Evolutionary conservation across 352 stramenopile genomes (phyloP).

Genomic region (Pythium aristosporum): DNA sequence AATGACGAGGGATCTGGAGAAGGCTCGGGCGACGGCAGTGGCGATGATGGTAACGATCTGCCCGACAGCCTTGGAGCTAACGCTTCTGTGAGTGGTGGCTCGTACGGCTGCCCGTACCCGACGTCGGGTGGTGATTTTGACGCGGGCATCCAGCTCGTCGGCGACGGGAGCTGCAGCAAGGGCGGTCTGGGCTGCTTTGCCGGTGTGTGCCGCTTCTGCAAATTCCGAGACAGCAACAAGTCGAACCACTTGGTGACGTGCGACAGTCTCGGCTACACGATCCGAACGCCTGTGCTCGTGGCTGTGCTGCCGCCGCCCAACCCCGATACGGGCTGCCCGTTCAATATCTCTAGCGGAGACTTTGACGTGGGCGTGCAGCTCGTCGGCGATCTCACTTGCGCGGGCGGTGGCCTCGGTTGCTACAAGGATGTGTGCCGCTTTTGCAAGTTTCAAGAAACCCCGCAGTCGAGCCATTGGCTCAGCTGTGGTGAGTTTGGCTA

Average conservation of each 20-base stretch:
- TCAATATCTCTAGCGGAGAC: conserved; percentile 17
- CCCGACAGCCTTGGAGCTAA: background rate
- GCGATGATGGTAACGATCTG: background rate
- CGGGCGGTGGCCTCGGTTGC: conserved; percentile 21
- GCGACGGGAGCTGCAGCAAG: conserved; percentile 14
- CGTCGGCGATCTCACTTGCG: conserved; percentile 20
- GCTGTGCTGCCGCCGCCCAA: background rate
- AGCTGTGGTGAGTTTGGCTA: conserved; percentile 1
- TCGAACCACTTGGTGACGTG: conserved; percentile 19
- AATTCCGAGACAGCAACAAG: conserved; percentile 8
- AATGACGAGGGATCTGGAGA: background rate
- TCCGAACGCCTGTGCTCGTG: background rate
- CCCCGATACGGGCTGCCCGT: conserved; percentile 2
- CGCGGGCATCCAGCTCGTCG: conserved; percentile 23
- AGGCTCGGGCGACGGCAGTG: background rate
- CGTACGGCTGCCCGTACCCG: conserved; percentile 8
- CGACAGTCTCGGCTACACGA: background rate
- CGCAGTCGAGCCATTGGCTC: conserved; percentile 8
- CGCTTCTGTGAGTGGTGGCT: background rate
- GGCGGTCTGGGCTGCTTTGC: conserved; percentile 11
- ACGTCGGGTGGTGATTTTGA: conserved; percentile 16
- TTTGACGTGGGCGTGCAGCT: conserved; percentile 21
- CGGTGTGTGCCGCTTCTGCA: conserved; percentile 13
- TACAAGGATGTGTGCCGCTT: conserved; percentile 26
- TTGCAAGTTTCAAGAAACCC: conserved; percentile 17